phyloP scores from a whole-genome alignment of 1,284 basidiomycete genomes.

The Moesziomyces parantarcticus region DNA sequence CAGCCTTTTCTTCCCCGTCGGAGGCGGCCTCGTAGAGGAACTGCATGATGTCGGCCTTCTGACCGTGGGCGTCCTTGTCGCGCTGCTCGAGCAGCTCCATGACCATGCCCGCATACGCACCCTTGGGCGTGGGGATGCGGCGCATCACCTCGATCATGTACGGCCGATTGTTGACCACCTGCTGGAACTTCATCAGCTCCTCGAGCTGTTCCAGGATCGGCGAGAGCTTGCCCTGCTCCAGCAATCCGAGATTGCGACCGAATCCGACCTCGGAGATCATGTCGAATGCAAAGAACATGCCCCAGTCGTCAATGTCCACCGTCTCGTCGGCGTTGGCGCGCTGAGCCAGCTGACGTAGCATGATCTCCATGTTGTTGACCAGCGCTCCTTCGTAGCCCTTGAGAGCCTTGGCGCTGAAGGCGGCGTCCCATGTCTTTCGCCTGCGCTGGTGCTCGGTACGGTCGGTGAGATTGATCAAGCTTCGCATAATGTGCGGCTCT shows the following conservation, averaged over 20 bases:
- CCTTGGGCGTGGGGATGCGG: conserved; percentile 19
- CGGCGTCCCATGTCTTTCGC: conserved; percentile 27
- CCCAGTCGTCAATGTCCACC: conserved; percentile 19
- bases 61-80: neutral
- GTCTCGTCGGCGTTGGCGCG: neutral
- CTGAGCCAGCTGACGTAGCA: conserved; percentile 13
- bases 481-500: neutral
- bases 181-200: conserved; percentile 9
- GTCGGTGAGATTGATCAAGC: neutral
- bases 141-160: conserved; percentile 13
- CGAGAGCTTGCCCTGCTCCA: conserved; percentile 17
- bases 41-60: conserved; percentile 14
- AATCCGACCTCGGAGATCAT: conserved; percentile 24
- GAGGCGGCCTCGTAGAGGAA: conserved; percentile 5
- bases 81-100: conserved; percentile 14
- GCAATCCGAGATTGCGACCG: conserved; percentile 17
- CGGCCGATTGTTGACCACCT: conserved; percentile 25
- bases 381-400: conserved; percentile 21
- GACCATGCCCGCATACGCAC: conserved; percentile 13
- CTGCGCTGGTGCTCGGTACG: conserved; percentile 6
- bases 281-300: conserved; percentile 27
- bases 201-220: conserved; percentile 19
- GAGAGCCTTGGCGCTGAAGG: conserved; percentile 25
- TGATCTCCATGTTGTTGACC: conserved; percentile 13
- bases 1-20: neutral